Conservation (phyloP, 108 stramenopile species). For the Cylindrotheca fusiformis region DNA sequence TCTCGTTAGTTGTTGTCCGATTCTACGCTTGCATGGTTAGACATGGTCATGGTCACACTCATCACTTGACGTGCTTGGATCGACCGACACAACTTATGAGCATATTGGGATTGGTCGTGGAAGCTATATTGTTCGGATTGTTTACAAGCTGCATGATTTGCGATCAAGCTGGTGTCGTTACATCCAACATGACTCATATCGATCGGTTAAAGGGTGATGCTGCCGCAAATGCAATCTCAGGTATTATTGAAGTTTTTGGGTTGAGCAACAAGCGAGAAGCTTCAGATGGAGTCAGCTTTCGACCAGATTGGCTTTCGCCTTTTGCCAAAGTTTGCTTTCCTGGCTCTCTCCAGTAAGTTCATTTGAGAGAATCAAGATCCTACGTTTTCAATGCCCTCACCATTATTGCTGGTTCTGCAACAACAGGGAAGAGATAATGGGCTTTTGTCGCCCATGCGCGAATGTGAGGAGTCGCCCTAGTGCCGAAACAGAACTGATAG, state of each 20-base stretch:
- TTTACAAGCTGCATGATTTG: conserved; percentile 98
- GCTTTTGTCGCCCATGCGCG: conserved; percentile 74
- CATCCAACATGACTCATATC: conserved; percentile 93
- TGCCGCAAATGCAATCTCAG: conserved; percentile 33
- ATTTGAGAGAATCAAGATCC: no score
- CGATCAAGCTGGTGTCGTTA: conserved; percentile 93
- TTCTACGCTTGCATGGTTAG: conserved; percentile 64
- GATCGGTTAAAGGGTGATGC: conserved; percentile 90
- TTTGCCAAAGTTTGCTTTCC: conserved; percentile 82
- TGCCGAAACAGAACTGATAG: conserved; percentile 10
- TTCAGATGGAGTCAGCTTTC: conserved; percentile 37
- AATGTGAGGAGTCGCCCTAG: conserved; percentile 2
- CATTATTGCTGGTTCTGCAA: no score
- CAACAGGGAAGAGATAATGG: conserved; percentile 76
- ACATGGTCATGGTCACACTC: conserved; percentile 18
- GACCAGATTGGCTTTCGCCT: conserved; percentile 77
- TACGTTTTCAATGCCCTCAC: no score
- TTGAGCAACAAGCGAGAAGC: conserved; percentile 15
- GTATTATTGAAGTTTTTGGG: conserved; percentile 83
- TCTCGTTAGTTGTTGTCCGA: conserved; percentile 64
- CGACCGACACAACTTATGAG: conserved; percentile 63
- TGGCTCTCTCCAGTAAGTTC: conserved; percentile 25
- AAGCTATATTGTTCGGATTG: conserved; percentile 92
- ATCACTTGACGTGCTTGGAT: conserved; percentile 61
- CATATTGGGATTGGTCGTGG: conserved; percentile 67